Evolutionary conservation across 2,329 filamentous ascomycete genomes (phyloP), one percentile per base, ranked within the genome.

Genomic region (Fusarium tuaranense): DNA sequence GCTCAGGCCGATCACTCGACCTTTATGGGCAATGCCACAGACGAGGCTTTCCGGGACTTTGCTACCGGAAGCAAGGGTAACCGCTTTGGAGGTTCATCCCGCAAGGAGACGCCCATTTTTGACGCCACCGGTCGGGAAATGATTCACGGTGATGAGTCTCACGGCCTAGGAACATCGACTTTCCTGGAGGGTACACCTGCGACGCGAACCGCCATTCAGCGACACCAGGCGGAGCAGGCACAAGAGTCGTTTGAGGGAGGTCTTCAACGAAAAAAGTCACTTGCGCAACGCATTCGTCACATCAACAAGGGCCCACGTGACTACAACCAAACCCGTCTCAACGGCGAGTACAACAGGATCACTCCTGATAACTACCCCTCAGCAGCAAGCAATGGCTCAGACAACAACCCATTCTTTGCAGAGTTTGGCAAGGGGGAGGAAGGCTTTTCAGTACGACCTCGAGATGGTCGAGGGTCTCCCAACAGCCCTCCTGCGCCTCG

Each of bases 151-250:
- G 91, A 95, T 65, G 92, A 97, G 83, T 92, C 91, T 5, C 86
- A 94, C 71, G 97, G 97, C 12, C 86, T 99, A 9, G 97, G 97
- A 63, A 98, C 95, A 2, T 97, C 95, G 38, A 99, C 97, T 3
- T 98, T 98, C 87, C 85, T 99, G 25, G 97, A 99, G 79, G 97
- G 97, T 39, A 93, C 97, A 2, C 96, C 97, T 16, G 97, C 95
- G 32, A 93, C 95, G 32, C 91, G 92, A 77, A 90, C 92, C 9
- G 94, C 93, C 20, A 94, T 98, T 64, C 90, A 94, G 81, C 91
- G 93, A 70, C 91, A 91, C 60, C 90, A 96, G 78, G 92, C 89
- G 36, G 95, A 92, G 78, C 84, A 94, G 71, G 88, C 87, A 8
- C 89, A 88, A 20, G 89, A 92, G 55, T 88, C 89, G 68, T 80